Percentiles rank a stretch among this genome's conserved stretches.
phyloP scores from a whole-genome alignment of 1,284 basidiomycete species.

The Tilletia walkeri region DNA sequence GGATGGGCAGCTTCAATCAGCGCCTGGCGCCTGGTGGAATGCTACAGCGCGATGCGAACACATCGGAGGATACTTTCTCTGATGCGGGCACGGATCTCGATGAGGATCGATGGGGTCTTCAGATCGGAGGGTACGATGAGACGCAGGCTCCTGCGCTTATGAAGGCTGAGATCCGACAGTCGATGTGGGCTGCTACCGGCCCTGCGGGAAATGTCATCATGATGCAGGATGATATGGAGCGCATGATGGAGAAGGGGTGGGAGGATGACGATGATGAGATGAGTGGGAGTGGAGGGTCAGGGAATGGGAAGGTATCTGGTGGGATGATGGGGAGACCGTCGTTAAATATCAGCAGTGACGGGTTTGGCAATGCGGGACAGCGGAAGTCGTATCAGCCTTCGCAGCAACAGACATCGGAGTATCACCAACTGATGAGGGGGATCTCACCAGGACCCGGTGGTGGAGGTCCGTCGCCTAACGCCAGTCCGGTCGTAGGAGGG shows the following conservation, averaged over 20 bases:
- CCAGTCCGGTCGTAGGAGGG: no score
- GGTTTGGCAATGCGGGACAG: background rate
- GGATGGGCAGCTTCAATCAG: background rate
- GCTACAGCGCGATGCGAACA: background rate
- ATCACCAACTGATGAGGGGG: constrained; percentile 13
- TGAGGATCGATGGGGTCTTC: constrained; percentile 83
- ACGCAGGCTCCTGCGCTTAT: constrained; percentile 39
- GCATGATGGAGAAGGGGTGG: constrained; percentile 47
- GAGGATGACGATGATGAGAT: constrained; percentile 29
- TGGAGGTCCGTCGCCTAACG: background rate
- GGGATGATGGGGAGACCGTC: background rate
- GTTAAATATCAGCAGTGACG: background rate
- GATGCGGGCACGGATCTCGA: constrained; percentile 60
- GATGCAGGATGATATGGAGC: constrained; percentile 45
- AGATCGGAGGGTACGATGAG: constrained; percentile 57
- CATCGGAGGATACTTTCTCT: constrained; percentile 30
- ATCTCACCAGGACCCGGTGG: background rate
- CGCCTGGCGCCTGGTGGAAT: background rate
- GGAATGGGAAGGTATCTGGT: background rate
- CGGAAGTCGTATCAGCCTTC: background rate
- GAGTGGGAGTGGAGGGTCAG: background rate
- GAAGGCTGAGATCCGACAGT: constrained; percentile 38
- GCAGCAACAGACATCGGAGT: background rate
- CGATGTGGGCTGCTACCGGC: constrained; percentile 34
- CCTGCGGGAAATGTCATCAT: constrained; percentile 38